Conservation (phyloP, 2,329 filamentous ascomycete genomes). For the Amesomyces nigricolor region DNA sequence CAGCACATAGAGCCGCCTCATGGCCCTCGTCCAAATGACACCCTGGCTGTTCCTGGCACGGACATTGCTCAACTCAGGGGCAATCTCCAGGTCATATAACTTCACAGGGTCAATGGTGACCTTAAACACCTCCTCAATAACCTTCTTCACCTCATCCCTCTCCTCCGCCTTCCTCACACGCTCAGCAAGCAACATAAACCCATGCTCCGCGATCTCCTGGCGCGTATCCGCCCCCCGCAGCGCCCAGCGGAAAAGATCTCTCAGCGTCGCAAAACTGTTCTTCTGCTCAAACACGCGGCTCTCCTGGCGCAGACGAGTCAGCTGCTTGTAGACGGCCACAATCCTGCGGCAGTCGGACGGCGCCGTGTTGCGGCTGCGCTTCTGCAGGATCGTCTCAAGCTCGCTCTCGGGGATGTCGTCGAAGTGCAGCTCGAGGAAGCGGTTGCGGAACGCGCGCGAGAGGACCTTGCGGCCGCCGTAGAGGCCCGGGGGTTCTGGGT, state of each 20-base stretch:
- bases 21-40: slow-evolving; percentile 92
- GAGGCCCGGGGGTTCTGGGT: slow-evolving; percentile 95
- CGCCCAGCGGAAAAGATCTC: slow-evolving; percentile 96
- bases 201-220: slow-evolving; percentile 83
- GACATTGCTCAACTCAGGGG: slow-evolving; percentile 51
- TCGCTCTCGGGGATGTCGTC: slow-evolving; percentile 97
- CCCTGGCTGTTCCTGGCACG: slow-evolving; percentile 49
- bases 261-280: slow-evolving; percentile 90
- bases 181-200: slow-evolving; percentile 94
- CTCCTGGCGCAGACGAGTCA: slow-evolving; percentile 84
- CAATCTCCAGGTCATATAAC: slow-evolving; percentile 61
- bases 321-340: slow-evolving; percentile 86
- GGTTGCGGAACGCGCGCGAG: slow-evolving; percentile 90
- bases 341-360: slow-evolving; percentile 89
- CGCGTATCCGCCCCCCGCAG: slow-evolving; percentile 76
- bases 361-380: slow-evolving; percentile 77
- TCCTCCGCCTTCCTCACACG: slow-evolving; percentile 90
- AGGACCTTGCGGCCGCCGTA: slow-evolving; percentile 93
- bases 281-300: slow-evolving; percentile 93
- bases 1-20: slow-evolving; percentile 84
- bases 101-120: slow-evolving; percentile 68
- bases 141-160: slow-evolving; percentile 71
- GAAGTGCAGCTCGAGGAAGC: slow-evolving; percentile 94
- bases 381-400: slow-evolving; percentile 82
- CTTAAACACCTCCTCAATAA: slow-evolving; percentile 88